Conservation (phyloP, 23 red algal genomes). For the Cyanidioschyzon merolae region DNA sequence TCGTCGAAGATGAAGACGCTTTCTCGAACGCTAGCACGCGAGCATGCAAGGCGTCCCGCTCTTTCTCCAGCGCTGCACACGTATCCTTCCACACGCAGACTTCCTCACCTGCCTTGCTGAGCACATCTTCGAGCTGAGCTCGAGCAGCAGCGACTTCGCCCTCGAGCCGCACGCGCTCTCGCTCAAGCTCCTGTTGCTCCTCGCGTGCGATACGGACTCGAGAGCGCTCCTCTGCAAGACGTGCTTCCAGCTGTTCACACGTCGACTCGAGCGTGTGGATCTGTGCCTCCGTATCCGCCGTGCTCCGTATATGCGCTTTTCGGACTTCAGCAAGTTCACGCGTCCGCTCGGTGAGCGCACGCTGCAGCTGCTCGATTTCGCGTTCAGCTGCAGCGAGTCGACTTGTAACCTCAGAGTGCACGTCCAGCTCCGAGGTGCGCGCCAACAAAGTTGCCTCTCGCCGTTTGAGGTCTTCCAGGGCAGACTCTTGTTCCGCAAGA, state of each 20-base stretch:
- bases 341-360: neutral
- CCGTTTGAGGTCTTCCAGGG: neutral
- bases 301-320: neutral
- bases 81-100: neutral
- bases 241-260: neutral
- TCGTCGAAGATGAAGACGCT: neutral
- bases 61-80: neutral
- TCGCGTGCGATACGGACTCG: neutral
- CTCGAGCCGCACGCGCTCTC: neutral
- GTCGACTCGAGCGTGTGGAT: neutral
- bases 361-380: conserved; percentile 10
- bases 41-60: neutral
- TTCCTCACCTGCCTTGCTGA: neutral
- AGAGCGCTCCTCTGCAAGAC: neutral
- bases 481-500: neutral
- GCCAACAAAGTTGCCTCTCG: neutral
- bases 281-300: neutral
- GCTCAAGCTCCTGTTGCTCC: neutral
- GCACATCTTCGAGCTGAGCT: neutral
- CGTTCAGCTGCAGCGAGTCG: neutral
- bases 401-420: neutral
- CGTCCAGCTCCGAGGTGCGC: neutral
- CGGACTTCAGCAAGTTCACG: neutral
- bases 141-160: neutral
- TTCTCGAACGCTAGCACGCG: neutral